Evolutionary conservation across 208 protist genomes (phyloP), one percentile per base, ranked within the genome.

Genomic region (Porcisia deanei): DNA sequence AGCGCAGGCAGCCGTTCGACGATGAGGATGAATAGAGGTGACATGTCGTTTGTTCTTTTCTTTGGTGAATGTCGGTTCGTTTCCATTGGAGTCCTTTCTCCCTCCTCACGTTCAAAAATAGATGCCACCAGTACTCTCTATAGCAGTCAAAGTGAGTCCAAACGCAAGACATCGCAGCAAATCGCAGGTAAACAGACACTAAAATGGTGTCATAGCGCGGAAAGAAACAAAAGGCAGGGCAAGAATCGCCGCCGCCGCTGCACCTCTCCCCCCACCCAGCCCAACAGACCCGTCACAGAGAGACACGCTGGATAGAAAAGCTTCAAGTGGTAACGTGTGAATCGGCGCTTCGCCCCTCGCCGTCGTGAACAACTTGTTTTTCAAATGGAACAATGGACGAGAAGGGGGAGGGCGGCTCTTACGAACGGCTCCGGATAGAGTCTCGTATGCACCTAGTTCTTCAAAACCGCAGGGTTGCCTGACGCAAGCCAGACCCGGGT

Each of bases 391-490:
- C 5, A 5, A 52, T 52, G 41, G 22, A 34, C 4, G 18, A 12
- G 41, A 18, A n/a, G 22, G 34, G 47, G 10, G 22, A 5, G 8
- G 8, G 41, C 18, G 2, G 8, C 41, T 8, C 22, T 22, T 4
- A 14, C 20, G 1, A 45, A 49, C 14, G 41, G 22, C 7, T 22
- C 41, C 37, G 12, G 22, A 18, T 12, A 1, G 2, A 20, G 39
- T 67, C 30, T 70, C 65, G 20, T 55, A 45, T 52, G 75, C 25
- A 18, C 30, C 57, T 18, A 34, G 2, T 53, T 43, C 59, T n/a
- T 80, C 47, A 88, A 43, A 88, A 88, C 14, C 81, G 81, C 43
- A 88, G 69, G 20, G 85, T 84, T 55, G 79, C 54, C 71, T 86
- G 83, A 1, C 80, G 80, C 68, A 82, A 71, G 0, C 77, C 77